These are phyloP conservation scores for Acanthamoeba royreba DNA, from an alignment of 208 protist genomes.

Conservation along the genomic window DNA sequence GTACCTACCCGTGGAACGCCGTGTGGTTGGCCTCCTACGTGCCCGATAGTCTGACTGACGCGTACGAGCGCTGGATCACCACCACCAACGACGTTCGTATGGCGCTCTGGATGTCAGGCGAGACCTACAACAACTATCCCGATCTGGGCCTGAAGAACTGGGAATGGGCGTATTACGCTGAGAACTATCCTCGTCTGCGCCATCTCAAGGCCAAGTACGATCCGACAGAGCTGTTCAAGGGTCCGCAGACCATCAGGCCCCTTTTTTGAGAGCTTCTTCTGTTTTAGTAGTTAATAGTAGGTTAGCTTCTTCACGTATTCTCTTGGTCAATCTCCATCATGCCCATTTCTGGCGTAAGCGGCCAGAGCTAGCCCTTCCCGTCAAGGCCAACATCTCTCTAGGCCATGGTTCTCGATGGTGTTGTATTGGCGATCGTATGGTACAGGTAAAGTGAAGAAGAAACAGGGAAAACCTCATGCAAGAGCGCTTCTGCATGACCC, in stretches of 20 bases:
- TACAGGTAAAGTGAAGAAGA: no score
- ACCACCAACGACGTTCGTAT: neutral
- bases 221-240: slow-evolving; percentile 51
- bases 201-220: slow-evolving; percentile 48
- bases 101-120: neutral
- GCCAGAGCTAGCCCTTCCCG: no score
- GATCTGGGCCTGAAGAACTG: slow-evolving; percentile 46
- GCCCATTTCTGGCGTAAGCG: no score
- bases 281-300: no score
- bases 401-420: no score
- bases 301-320: no score
- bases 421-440: no score
- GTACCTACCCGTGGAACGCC: slow-evolving; percentile 54
- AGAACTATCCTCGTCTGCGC: slow-evolving; percentile 48
- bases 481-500: no score
- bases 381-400: no score
- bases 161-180: slow-evolving; percentile 43
- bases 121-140: slow-evolving; percentile 64
- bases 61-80: slow-evolving; percentile 35
- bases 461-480: no score
- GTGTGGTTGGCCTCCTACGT: slow-evolving; percentile 36
- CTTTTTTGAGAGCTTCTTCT: no score
- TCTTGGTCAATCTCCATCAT: no score
- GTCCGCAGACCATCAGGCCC: slow-evolving; percentile 39
- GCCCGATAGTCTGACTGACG: neutral